Evolutionary conservation across 140 eudicot genomes (phyloP), one percentile per base, ranked within the genome.

Genomic region (Stevia rebaudiana): DNA sequence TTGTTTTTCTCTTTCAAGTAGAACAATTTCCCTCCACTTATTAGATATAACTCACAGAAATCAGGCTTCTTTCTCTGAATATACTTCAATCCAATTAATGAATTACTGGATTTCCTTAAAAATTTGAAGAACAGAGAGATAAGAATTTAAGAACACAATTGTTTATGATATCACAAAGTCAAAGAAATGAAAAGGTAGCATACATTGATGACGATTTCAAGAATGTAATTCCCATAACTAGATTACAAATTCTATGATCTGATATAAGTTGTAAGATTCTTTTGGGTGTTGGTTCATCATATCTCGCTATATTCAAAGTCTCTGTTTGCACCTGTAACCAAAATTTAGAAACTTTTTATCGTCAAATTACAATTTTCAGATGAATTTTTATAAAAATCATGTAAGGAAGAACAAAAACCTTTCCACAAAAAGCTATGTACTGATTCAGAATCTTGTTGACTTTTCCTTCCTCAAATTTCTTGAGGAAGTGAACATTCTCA

Each of bases 191-290:
- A 59, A 16, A 47, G 41, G 49, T 17, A 52, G 25, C 71, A 60
- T 86, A 90, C 95, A 86, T 63, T 53, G 86, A 68, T n/a, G 88
- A 70, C 54, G 86, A 67, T 49, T 71, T 87, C 76, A 82, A 68
- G 78, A 82, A 78, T 10, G 88, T 58, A 31, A 85, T 64, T 1
- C 86, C 89, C 83, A 87, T 79, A 51, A 91, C 98, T 61, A 91
- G 72, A 69, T 84, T 91, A 61, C 74, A 40, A 55, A 91, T 83
- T 35, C 46, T 65, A 61, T 61, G 67, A 49, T 72, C 46, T 8
- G 80, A 65, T 41, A 91, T 75, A 21, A 80, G 55, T 55, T 84
- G 82, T 0, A 91, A 49, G 11, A 84, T 48, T 58, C 71, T 62
- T 41, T 74, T 74, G 1, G 88, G 82, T 54, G 78, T 47, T 25